Base-by-base conservation (phyloP, 148 eudicot genomes). In the Cornus controversa region DNA sequence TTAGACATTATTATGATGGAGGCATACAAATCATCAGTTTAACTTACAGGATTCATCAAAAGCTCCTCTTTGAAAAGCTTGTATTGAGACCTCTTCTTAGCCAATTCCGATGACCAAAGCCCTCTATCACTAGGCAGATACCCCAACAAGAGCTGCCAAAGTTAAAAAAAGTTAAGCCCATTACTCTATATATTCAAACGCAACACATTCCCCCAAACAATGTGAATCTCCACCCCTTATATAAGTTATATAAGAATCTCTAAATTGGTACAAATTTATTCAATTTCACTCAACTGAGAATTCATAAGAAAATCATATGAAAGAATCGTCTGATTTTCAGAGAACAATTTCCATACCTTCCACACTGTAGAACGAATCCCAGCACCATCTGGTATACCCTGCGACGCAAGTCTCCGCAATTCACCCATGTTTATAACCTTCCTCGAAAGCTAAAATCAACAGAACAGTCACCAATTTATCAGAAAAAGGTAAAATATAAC, bases 1-100 rank as follows among this genome's bases (percentile, higher is more conserved):
- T 8, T 45, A 50, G 20, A 50, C 57, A 50, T 50, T 2, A 64
- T 45, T 50, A 75, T 66, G 15, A 37, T 7, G 15, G 64, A 75
- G 23, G 42, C 54, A 70, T 63, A 16, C 63, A 63, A 54, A 2
- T 1, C 67, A 47, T 25, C 47, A 47, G 62, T 66, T 24, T 42
- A 77, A 88, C 96, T 83, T 85, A 96, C 99, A 82, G 99, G 99
- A 75, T 90, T 90, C 93, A 93, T 90, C 76, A 96, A 77, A 78
- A 96, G 92, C 37, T 96, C 99, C 20, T 93, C 99, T 79, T 96
- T 96, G 73, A 96, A 93, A 65, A 85, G 86, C 77, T 85, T 85
- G 80, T 96, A 96, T 53, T 93, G 99, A 79, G 93, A 86, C 78
- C 99, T 87, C 90, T 93, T 96, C 88, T 91, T 96, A 75, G 88